Conservation (phyloP, 345 rosid genomes). For the Arabis hirsuta region DNA sequence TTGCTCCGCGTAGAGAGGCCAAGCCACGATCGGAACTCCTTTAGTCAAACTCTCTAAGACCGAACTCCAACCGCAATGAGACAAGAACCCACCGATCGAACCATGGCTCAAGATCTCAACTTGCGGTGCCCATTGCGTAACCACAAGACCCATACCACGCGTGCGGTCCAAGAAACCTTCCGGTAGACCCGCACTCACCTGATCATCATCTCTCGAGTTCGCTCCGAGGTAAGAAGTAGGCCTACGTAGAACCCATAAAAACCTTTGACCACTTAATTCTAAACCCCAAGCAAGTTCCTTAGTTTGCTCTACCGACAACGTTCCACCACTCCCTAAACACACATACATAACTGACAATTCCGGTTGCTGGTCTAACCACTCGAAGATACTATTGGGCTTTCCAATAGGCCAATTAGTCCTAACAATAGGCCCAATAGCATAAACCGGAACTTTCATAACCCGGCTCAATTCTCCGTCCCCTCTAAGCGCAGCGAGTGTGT, state of each 20-base stretch:
- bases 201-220: conserved; percentile 23
- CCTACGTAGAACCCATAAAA: conserved; percentile 47
- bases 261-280: conserved; percentile 57
- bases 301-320: conserved; percentile 53
- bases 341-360: conserved; percentile 60
- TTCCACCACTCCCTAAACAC: conserved; percentile 78
- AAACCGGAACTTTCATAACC: conserved; percentile 46
- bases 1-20: conserved; percentile 81
- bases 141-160: conserved; percentile 44
- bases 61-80: conserved; percentile 83
- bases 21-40: conserved; percentile 68
- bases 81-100: conserved; percentile 67
- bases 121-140: conserved; percentile 71
- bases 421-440: conserved; percentile 55
- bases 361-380: conserved; percentile 62
- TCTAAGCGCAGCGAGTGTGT: conserved; percentile 48
- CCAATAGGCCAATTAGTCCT: conserved; percentile 11
- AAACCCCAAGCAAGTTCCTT: conserved; percentile 67
- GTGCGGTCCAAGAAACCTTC: conserved; percentile 61
- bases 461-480: conserved; percentile 31
- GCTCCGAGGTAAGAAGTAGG: conserved; percentile 42
- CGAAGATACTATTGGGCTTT: conserved; percentile 1
- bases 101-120: conserved; percentile 57
- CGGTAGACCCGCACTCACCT: conserved; percentile 45
- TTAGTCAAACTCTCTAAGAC: conserved; percentile 57